Conservation (phyloP, 495 filamentous ascomycete species). For the Hypoxylon cercidicola region DNA sequence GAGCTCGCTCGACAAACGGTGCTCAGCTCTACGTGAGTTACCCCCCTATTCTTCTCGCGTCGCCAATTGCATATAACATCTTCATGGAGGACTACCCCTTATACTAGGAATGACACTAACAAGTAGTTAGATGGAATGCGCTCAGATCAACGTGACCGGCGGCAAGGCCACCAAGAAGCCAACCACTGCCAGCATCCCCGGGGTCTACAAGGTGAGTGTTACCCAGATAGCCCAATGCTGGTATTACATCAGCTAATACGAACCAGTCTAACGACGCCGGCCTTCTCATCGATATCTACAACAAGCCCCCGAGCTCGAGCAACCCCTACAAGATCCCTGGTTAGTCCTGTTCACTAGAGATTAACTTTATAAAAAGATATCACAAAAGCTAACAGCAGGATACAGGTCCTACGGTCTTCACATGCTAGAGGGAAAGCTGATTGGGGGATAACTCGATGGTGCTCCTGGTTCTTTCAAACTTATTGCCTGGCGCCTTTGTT, state of each 20-base stretch:
- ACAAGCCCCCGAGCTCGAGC: conserved; percentile 36
- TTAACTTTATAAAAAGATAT: neutral
- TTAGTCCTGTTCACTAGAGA: conserved; percentile 3
- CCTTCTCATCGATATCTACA: conserved; percentile 53
- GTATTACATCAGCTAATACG: neutral
- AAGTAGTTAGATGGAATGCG: conserved; percentile 56
- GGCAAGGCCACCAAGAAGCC: conserved; percentile 49
- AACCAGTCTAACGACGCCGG: conserved; percentile 49
- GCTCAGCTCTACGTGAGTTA: conserved; percentile 63
- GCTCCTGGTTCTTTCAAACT: no score
- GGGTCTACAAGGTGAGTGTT: conserved; percentile 51
- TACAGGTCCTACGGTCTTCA: conserved; percentile 31
- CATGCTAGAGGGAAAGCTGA: conserved; percentile 12
- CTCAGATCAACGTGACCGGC: conserved; percentile 60
- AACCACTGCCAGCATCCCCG: conserved; percentile 55
- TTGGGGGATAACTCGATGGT: no score
- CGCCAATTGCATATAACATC: no score
- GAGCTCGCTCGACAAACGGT: conserved; percentile 46
- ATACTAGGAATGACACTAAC: conserved; percentile 17
- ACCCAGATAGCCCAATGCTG: neutral
- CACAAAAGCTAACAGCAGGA: neutral
- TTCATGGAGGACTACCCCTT: conserved; percentile 22
- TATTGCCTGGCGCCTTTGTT: no score
- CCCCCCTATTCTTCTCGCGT: neutral
- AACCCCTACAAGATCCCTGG: conserved; percentile 51